Base-by-base conservation (phyloP, 768 basidiomycete genomes). In the Coprinopsis marcescibilis region DNA sequence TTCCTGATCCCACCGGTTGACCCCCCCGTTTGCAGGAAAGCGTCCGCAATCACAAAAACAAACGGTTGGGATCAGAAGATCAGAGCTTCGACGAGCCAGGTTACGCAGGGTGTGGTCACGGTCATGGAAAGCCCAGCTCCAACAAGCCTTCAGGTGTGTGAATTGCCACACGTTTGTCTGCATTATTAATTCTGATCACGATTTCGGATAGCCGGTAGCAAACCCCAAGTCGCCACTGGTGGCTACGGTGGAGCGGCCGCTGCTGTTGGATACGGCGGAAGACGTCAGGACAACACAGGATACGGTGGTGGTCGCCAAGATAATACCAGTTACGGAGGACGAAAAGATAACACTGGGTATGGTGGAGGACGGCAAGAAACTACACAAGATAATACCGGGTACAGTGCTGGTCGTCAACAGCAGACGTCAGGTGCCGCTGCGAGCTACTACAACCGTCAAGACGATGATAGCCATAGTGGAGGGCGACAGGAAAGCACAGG, bases 21-120 rank as follows among this genome's bases (percentile, higher is more conserved):
- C 35, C 19, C 7, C 8, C 25, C 43, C 11, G 21, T 29, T 19
- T 27, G 17, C 48, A 80, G 76, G 73, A 80, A 48, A 75, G 73
- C 48, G 77, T 82, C 14, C 64, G 75, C 26, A 63, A 71, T 2
- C 75, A 76, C 35, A 75, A 67, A 54, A 82, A 82, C 58, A 80
- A 81, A 54, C 72, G 78, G 14, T 65, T 73, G 14, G 75, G 73
- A 38, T 70, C 73, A 13, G 75, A 78, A 33, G 64, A 65, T 23
- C 61, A 68, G 36, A 52, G 57, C 34, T 59, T 56, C 27, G 57
- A 61, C n/a, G 70, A 74, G 52, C 55, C 65, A 38, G 67, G 69
- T 14, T 70, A 68, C 42, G 67, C 64, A n/a, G 64, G 64, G 1
- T 60, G 58, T 38, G 59, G 61, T 25, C 61, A 66, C 50, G 61